Percentiles rank a stretch among this genome's conserved stretches.
Evolutionary conservation across 2,329 filamentous ascomycete species (phyloP).

Genomic region (Orbilia blumenaviensis): DNA sequence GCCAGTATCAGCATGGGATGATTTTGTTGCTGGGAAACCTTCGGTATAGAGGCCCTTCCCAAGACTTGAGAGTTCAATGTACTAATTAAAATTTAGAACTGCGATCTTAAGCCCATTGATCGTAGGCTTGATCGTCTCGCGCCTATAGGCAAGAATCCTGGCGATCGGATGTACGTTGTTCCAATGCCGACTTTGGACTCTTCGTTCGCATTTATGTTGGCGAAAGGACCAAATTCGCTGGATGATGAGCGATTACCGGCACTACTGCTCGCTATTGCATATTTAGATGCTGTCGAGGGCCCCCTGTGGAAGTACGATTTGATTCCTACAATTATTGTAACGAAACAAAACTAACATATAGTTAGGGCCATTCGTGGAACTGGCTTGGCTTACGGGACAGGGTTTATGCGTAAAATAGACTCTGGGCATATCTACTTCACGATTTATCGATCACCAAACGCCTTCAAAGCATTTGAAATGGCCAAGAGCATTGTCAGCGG

Average conservation of each 20-base stretch:
- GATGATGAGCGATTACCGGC: constrained; percentile 81
- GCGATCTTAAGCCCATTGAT: constrained; percentile 55
- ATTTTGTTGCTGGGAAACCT: constrained; percentile 64
- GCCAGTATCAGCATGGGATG: constrained; percentile 82
- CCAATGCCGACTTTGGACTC: constrained; percentile 93
- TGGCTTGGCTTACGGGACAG: constrained; percentile 88
- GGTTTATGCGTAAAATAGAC: constrained; percentile 79
- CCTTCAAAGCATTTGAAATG: constrained; percentile 82
- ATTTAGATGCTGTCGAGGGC: constrained; percentile 91
- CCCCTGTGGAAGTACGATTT: constrained; percentile 76
- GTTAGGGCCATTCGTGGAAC: constrained; percentile 83
- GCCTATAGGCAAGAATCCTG: constrained; percentile 76
- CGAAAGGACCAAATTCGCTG: constrained; percentile 77
- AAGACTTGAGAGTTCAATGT: not conserved
- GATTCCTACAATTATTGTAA: not conserved
- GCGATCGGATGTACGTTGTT: constrained; percentile 78
- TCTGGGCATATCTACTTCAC: constrained; percentile 82
- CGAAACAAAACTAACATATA: not conserved
- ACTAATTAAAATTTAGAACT: constrained; percentile 25
- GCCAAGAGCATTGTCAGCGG: constrained; percentile 77
- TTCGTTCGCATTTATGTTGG: constrained; percentile 81
- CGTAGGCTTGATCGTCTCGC: constrained; percentile 72
- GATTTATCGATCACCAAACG: constrained; percentile 89
- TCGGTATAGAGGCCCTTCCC: constrained; percentile 26
- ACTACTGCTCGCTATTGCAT: constrained; percentile 85